Conservation (phyloP, 2,329 filamentous ascomycete species). For the Orbilia ellipsospora region DNA sequence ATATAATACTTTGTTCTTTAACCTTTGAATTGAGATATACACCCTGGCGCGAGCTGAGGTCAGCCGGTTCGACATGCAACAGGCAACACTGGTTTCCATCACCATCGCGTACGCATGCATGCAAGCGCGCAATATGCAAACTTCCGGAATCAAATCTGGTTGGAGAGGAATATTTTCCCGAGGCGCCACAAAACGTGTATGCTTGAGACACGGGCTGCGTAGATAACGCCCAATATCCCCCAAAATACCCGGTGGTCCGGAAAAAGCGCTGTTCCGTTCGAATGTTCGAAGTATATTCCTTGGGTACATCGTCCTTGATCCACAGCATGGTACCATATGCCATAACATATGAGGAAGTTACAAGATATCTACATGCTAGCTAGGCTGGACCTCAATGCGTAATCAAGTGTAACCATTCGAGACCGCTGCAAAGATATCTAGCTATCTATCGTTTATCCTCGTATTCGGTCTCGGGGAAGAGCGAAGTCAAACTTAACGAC, state of each 20-base stretch:
- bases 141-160: slow-evolving; percentile 11
- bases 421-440: slow-evolving; percentile 1
- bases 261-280: no score
- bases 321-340: neutral
- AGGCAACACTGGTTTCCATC: no score
- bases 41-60: no score
- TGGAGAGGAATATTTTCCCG: slow-evolving; percentile 20
- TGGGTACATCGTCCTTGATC: slow-evolving; percentile 16
- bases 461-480: slow-evolving; percentile 2
- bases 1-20: neutral
- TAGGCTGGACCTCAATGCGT: neutral
- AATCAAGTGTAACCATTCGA: neutral
- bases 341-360: slow-evolving; percentile 44
- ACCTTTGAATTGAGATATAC: no score
- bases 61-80: no score
- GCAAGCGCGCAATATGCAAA: neutral
- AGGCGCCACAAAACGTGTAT: slow-evolving; percentile 21
- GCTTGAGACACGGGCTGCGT: slow-evolving; percentile 14
- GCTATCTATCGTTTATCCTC: slow-evolving; percentile 3
- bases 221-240: neutral
- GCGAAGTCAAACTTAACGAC: neutral
- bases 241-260: no score
- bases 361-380: slow-evolving; percentile 1
- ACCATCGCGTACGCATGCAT: no score
- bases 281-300: slow-evolving; percentile 11